Evolutionary conservation across 2,329 filamentous ascomycete genomes (phyloP).

Genomic region (Trichoderma hamatum): DNA sequence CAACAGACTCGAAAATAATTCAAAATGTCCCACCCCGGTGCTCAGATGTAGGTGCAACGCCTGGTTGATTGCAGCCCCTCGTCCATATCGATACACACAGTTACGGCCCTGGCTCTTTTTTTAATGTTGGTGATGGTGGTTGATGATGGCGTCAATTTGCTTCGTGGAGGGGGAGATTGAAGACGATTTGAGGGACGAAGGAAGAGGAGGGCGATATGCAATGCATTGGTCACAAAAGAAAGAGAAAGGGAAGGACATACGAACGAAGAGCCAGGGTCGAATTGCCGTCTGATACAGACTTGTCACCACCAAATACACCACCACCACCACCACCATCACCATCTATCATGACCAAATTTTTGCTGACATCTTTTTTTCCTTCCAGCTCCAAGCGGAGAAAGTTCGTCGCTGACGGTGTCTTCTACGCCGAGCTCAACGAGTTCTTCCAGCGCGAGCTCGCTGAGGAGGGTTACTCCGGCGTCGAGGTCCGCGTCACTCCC

Average conservation of each 20-base stretch:
- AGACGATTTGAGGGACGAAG: no score
- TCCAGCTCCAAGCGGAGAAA: constrained; percentile 87
- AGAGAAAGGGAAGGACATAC: background rate
- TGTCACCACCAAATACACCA: background rate
- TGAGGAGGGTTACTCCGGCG: constrained; percentile 99
- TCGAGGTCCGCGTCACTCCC: constrained; percentile 99
- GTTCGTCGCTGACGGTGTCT: constrained; percentile 97
- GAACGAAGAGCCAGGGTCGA: background rate
- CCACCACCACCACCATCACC: constrained; percentile 15
- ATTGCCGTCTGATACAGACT: background rate
- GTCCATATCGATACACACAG: constrained; percentile 19
- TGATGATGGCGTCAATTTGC: constrained; percentile 4
- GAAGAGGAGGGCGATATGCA: background rate
- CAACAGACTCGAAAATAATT: constrained; percentile 35
- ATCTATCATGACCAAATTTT: no score
- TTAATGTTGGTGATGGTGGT: background rate
- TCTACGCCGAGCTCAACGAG: constrained; percentile 99
- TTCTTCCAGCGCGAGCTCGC: constrained; percentile 99
- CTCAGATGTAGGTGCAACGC: constrained; percentile 60
- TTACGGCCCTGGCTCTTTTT: background rate
- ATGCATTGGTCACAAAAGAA: background rate
- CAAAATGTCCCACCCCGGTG: constrained; percentile 64
- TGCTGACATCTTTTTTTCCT: background rate
- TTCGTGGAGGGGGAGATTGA: background rate
- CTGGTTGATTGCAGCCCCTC: constrained; percentile 15